Conservation (phyloP, 2,329 filamentous ascomycete species). For the Nannizziopsis barbatae region DNA sequence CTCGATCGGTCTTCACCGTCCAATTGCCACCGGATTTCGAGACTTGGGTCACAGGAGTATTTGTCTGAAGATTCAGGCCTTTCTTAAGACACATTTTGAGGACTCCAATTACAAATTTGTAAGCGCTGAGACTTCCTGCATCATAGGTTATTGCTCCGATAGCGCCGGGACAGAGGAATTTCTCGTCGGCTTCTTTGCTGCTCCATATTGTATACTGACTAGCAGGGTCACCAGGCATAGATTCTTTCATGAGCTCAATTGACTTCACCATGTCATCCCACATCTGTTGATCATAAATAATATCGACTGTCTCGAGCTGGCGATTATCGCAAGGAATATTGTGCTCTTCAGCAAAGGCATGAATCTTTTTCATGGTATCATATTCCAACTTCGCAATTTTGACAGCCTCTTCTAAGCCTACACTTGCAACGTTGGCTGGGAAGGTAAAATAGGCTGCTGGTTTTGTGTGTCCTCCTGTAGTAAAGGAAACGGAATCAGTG, state of each 20-base stretch:
- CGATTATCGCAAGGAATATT: constrained; percentile 42
- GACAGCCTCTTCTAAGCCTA: constrained; percentile 42
- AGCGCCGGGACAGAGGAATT: constrained; percentile 34
- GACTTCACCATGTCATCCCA: constrained; percentile 32
- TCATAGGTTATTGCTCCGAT: constrained; percentile 41
- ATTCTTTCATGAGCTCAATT: constrained; percentile 37
- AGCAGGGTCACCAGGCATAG: constrained; percentile 35
- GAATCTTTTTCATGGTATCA: constrained; percentile 45
- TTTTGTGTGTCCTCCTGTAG: constrained; percentile 39
- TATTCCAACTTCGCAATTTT: constrained; percentile 44
- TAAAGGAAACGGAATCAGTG: not conserved
- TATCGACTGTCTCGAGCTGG: constrained; percentile 46
- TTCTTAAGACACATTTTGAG: constrained; percentile 35
- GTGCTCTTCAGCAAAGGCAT: constrained; percentile 42
- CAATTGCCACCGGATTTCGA: constrained; percentile 7
- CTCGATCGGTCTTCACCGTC: constrained; percentile 34
- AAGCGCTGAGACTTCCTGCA: constrained; percentile 35
- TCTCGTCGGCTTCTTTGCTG: constrained; percentile 33
- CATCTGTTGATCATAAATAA: constrained; percentile 43
- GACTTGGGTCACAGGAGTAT: constrained; percentile 22
- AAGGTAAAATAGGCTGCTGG: constrained; percentile 44
- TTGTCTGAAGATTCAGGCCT: constrained; percentile 25
- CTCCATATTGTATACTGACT: constrained; percentile 38
- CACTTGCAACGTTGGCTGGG: constrained; percentile 33
- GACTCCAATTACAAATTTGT: constrained; percentile 35